phyloP scores from a whole-genome alignment of 768 basidiomycete genomes.

The Cystofilobasidium bisporidii region DNA sequence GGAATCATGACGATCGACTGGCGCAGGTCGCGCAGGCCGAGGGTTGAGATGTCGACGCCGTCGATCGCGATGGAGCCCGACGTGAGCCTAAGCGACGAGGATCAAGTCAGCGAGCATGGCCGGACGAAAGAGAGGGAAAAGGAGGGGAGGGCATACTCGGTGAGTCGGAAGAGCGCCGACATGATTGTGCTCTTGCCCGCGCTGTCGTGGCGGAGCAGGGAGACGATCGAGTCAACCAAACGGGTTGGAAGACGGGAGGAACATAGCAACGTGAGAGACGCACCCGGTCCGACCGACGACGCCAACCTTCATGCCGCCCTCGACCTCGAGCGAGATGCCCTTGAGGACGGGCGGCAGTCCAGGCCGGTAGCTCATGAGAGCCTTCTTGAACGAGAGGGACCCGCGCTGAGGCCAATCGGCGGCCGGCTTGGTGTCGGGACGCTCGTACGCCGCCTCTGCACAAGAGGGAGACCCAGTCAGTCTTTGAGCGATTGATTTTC shows the following conservation, averaged over 20 bases:
- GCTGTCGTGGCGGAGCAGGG: slow-evolving; percentile 35
- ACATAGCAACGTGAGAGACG: not conserved
- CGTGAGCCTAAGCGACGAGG: slow-evolving; percentile 37
- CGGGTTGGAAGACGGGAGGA: no score
- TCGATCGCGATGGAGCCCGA: slow-evolving; percentile 70
- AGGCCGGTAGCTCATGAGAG: slow-evolving; percentile 72
- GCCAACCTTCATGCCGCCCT: slow-evolving; percentile 78
- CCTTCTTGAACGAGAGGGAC: slow-evolving; percentile 43
- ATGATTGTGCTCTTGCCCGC: slow-evolving; percentile 86
- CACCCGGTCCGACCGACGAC: slow-evolving; percentile 48
- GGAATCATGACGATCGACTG: slow-evolving; percentile 36
- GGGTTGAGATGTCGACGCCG: slow-evolving; percentile 69
- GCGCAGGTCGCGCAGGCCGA: slow-evolving; percentile 63
- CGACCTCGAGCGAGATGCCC: slow-evolving; percentile 61
- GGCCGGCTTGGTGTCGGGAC: slow-evolving; percentile 51
- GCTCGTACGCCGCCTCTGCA: slow-evolving; percentile 44
- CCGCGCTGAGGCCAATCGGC: slow-evolving; percentile 67
- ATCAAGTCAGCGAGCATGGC: not conserved
- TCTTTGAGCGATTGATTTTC: not conserved
- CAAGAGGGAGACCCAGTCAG: not conserved
- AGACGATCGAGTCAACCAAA: no score
- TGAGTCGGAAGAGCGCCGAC: slow-evolving; percentile 60
- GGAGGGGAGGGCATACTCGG: slow-evolving; percentile 42
- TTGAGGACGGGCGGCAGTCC: slow-evolving; percentile 77
- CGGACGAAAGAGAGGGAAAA: not conserved